phyloP scores from a whole-genome alignment of 768 basidiomycete genomes.

The Tubosaeta sp. region DNA sequence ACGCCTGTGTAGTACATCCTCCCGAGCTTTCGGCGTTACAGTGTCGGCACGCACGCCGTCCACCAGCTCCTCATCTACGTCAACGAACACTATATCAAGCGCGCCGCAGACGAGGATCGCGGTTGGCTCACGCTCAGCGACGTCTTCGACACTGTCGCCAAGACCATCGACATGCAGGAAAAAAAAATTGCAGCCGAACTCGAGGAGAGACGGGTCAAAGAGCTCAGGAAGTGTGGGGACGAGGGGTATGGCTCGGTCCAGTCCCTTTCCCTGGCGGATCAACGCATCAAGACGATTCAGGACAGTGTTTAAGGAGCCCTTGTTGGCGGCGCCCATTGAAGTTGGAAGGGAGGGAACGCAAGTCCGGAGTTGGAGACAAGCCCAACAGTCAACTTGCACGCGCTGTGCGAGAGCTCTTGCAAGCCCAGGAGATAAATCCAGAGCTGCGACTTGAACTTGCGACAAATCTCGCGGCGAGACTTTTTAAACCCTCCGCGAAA shows the following conservation, averaged over 20 bases:
- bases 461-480: slow-evolving; percentile 44
- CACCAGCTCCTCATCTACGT: slow-evolving; percentile 73
- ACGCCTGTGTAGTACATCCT: slow-evolving; percentile 66
- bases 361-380: slow-evolving; percentile 42
- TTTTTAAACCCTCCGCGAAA: slow-evolving; percentile 65
- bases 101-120: slow-evolving; percentile 71
- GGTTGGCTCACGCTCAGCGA: slow-evolving; percentile 73
- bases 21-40: slow-evolving; percentile 67
- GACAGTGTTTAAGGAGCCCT: slow-evolving; percentile 65
- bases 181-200: slow-evolving; percentile 54
- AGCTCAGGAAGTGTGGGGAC: slow-evolving; percentile 72
- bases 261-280: slow-evolving; percentile 53
- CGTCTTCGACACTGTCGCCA: slow-evolving; percentile 57
- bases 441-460: slow-evolving; percentile 46
- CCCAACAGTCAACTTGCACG: slow-evolving; percentile 67
- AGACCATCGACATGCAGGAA: slow-evolving; percentile 52
- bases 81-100: slow-evolving; percentile 69
- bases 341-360: slow-evolving; percentile 46
- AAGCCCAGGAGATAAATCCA: slow-evolving; percentile 44
- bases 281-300: slow-evolving; percentile 68
- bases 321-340: slow-evolving; percentile 69
- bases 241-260: slow-evolving; percentile 46
- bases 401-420: slow-evolving; percentile 60
- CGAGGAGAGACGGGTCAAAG: slow-evolving; percentile 55
- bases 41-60: slow-evolving; percentile 60